Conservation (phyloP, 2,329 filamentous ascomycete genomes). For the Botrytis tulipae region DNA sequence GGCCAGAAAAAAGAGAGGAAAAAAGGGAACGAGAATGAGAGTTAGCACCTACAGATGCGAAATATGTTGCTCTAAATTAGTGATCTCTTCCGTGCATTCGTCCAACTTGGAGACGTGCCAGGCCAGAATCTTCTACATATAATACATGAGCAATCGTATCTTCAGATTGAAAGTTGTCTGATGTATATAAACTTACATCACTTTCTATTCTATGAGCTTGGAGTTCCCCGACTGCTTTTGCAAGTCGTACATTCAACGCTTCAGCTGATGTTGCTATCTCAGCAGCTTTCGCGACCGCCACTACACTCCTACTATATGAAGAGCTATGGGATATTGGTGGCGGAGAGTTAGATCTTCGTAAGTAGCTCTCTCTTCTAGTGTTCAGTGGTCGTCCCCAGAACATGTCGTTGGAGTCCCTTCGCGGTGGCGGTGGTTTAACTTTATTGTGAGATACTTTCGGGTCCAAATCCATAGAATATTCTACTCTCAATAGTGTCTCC, state of each 20-base stretch:
- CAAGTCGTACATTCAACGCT: conserved; percentile 51
- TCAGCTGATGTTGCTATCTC: conserved; percentile 43
- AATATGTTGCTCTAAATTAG: conserved; percentile 58
- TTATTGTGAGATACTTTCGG: conserved; percentile 2
- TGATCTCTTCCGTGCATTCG: conserved; percentile 55
- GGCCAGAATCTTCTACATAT: conserved; percentile 56
- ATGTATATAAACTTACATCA: conserved; percentile 45
- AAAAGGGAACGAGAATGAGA: not conserved
- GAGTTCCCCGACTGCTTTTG: conserved; percentile 50
- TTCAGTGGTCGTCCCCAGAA: conserved; percentile 34
- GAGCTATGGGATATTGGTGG: not conserved
- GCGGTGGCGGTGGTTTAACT: conserved; percentile 16
- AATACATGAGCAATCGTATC: conserved; percentile 6
- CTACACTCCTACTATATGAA: not conserved
- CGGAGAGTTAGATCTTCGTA: conserved; percentile 12
- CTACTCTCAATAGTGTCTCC: conserved; percentile 35
- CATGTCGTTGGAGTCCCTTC: conserved; percentile 23
- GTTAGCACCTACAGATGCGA: conserved; percentile 51
- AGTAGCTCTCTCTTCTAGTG: conserved; percentile 26
- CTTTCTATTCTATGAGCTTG: conserved; percentile 58
- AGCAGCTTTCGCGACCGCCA: conserved; percentile 38
- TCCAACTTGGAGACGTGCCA: conserved; percentile 59
- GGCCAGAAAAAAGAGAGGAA: conserved; percentile 29
- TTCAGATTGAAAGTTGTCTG: not conserved
- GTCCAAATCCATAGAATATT: conserved; percentile 22